Percentiles rank a stretch among this genome's conserved stretches.
phyloP scores from a whole-genome alignment of 371 early-diverging fungal genomes.

The Saksenaea vasiformis region DNA sequence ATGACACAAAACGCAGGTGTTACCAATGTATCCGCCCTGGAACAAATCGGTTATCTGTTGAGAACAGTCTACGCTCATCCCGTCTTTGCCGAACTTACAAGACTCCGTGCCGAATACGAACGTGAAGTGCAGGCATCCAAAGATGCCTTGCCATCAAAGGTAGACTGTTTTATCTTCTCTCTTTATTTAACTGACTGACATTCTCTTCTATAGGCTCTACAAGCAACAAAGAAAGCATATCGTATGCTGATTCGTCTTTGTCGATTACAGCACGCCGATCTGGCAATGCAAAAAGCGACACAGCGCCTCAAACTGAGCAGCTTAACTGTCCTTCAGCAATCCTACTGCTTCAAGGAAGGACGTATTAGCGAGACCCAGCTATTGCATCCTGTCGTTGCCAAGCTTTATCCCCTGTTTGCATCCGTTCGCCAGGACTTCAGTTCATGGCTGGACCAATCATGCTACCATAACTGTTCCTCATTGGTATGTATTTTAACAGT shows the following conservation, averaged over 20 bases:
- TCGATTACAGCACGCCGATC: constrained; percentile 35
- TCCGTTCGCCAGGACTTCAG: constrained; percentile 29
- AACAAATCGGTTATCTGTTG: constrained; percentile 33
- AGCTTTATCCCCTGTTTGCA: constrained; percentile 48
- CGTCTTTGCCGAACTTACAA: constrained; percentile 21
- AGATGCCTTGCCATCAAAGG: neutral
- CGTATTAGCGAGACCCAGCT: constrained; percentile 51
- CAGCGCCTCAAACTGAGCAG: constrained; percentile 42
- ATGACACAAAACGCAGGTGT: constrained; percentile 35
- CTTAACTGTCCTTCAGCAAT: constrained; percentile 57
- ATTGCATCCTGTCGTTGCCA: constrained; percentile 48
- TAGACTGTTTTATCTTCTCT: neutral
- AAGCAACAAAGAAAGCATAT: constrained; percentile 27
- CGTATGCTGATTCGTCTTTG: constrained; percentile 35
- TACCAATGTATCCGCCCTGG: constrained; percentile 19
- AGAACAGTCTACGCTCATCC: constrained; percentile 29
- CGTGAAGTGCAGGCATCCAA: neutral
- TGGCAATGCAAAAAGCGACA: constrained; percentile 26
- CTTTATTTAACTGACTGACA: neutral
- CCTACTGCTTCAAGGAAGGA: constrained; percentile 46
- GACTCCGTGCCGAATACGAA: constrained; percentile 9
- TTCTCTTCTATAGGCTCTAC: constrained; percentile 1
- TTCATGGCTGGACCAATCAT: constrained; percentile 37
- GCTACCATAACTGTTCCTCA: constrained; percentile 18
- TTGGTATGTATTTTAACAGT: constrained; percentile 8